Evolutionary conservation across 2,329 filamentous ascomycete genomes (phyloP).

Genomic region (Alternaria novae-zelandiae): DNA sequence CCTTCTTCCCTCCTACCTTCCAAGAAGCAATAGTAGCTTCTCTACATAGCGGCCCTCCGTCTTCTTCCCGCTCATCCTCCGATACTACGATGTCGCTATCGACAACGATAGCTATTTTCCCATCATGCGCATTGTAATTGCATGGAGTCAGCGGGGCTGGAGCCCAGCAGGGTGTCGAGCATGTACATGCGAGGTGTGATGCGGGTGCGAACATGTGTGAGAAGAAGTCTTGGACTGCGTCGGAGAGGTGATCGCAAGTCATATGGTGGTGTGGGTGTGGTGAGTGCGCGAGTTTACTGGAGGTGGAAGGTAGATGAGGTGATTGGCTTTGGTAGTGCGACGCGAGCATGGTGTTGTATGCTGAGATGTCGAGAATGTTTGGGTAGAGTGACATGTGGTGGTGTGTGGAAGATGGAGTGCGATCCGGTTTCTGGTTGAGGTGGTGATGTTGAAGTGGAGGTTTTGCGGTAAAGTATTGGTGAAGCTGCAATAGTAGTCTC

Average conservation of each 20-base stretch:
- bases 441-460: too few relatives aligned
- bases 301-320: background rate
- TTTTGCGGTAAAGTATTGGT: background rate
- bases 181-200: conserved; percentile 19
- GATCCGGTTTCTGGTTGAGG: too few relatives aligned
- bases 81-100: conserved; percentile 20
- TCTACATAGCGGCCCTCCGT: conserved; percentile 30
- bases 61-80: conserved; percentile 11
- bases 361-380: conserved; percentile 1
- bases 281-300: background rate
- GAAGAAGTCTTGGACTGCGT: conserved; percentile 18
- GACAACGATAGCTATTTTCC: conserved; percentile 8
- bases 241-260: conserved; percentile 15
- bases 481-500: background rate
- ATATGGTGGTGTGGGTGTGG: conserved; percentile 1
- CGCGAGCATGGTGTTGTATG: conserved; percentile 1
- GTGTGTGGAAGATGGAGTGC: background rate
- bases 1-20: conserved; percentile 14
- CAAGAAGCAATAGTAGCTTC: conserved; percentile 29
- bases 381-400: conserved; percentile 10
- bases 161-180: conserved; percentile 5
- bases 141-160: background rate
- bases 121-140: background rate
- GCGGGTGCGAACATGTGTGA: conserved; percentile 23
- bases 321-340: background rate